phyloP scores from a whole-genome alignment of 306 rosid genomes.

The Pyrus bretschneideri region DNA sequence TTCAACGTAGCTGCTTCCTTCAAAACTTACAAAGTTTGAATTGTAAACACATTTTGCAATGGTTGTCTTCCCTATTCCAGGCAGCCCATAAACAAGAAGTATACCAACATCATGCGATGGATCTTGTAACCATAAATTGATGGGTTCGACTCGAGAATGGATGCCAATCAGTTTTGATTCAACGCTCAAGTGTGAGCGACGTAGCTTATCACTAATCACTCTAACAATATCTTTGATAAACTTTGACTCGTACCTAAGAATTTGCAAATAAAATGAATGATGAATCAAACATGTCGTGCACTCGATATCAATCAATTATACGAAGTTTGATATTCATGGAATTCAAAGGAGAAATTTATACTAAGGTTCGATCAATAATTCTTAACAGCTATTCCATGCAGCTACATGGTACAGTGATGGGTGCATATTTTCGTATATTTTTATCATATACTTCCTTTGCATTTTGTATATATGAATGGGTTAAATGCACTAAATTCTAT shows the following conservation, averaged over 20 bases:
- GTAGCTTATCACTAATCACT: not conserved
- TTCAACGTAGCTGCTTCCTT: constrained; percentile 6
- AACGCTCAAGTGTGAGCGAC: not conserved
- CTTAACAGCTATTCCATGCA: no score
- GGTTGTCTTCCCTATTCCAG: constrained; percentile 8
- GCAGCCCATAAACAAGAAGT: not conserved
- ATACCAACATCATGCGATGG: not conserved
- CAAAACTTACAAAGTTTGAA: not conserved
- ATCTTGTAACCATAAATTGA: not conserved
- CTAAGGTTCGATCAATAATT: no score
- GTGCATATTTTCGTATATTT: no score
- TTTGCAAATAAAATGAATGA: not conserved
- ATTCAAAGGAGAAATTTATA: no score
- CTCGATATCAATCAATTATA: not conserved
- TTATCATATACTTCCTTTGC: no score
- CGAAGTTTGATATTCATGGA: no score
- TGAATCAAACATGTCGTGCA: not conserved
- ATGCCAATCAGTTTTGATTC: not conserved
- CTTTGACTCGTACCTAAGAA: not conserved
- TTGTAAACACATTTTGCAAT: not conserved
- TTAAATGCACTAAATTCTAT: no score
- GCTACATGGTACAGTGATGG: no score
- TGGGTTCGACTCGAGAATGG: not conserved
- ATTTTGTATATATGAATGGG: no score
- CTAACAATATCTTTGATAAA: not conserved